phyloP scores from a whole-genome alignment of 73 alveolate species.

The Tetrahymena malaccensis region DNA sequence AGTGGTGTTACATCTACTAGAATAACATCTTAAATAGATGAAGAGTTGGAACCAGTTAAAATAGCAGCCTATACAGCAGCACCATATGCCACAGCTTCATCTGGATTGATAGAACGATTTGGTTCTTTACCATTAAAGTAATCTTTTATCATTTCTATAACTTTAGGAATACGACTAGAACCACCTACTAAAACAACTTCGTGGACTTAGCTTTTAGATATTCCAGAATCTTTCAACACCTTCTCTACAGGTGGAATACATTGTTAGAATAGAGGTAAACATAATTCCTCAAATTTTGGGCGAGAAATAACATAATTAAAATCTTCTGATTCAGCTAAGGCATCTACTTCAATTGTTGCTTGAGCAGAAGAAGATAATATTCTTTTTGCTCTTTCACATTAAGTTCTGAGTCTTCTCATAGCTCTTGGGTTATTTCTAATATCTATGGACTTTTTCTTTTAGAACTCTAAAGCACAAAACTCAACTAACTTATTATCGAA shows the following conservation, averaged over 20 bases:
- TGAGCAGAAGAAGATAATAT: conserved; percentile 59
- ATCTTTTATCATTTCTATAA: conserved; percentile 57
- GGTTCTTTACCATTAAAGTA: conserved; percentile 88
- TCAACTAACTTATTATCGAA: conserved; percentile 82
- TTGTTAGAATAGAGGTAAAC: conserved; percentile 54
- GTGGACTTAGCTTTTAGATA: conserved; percentile 64
- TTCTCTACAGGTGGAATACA: conserved; percentile 57
- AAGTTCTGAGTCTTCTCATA: conserved; percentile 66
- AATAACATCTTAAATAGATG: conserved; percentile 53
- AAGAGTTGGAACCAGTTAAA: conserved; percentile 50
- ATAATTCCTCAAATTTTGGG: conserved; percentile 70
- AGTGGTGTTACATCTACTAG: conserved; percentile 73
- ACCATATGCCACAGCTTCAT: conserved; percentile 97
- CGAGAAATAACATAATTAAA: conserved; percentile 50
- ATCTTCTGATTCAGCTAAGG: conserved; percentile 68
- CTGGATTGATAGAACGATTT: conserved; percentile 88
- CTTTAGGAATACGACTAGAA: conserved; percentile 87
- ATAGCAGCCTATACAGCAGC: conserved; percentile 79
- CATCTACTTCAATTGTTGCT: conserved; percentile 73
- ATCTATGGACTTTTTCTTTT: conserved; percentile 52
- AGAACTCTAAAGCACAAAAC: conserved; percentile 51
- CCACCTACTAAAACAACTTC: conserved; percentile 90
- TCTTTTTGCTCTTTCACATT: conserved; percentile 86
- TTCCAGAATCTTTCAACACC: conserved; percentile 52
- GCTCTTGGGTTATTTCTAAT: conserved; percentile 53